Conservation (phyloP, 208 protist species). For the Strigomonas culicis region DNA sequence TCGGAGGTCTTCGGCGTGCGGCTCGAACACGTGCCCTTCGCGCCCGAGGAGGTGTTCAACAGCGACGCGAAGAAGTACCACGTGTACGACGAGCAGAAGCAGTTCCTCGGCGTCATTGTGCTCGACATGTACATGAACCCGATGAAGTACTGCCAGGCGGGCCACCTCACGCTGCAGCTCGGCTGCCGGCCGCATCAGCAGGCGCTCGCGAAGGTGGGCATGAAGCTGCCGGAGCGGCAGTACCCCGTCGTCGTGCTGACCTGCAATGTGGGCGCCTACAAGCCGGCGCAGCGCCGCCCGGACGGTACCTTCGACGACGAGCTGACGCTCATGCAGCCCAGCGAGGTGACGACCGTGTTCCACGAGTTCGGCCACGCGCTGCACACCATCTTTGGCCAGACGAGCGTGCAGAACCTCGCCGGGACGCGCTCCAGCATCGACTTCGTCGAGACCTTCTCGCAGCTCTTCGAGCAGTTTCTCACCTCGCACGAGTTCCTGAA, state of each 20-base stretch:
- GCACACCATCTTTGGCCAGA: slow-evolving; percentile 93
- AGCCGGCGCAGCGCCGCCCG: slow-evolving; percentile 25
- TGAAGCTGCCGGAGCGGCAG: slow-evolving; percentile 80
- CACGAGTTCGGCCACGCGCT: slow-evolving; percentile 94
- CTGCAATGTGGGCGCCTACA: slow-evolving; percentile 74
- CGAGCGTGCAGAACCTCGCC: slow-evolving; percentile 89
- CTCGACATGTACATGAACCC: slow-evolving; percentile 88
- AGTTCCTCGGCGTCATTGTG: slow-evolving; percentile 89
- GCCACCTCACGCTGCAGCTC: slow-evolving; percentile 88
- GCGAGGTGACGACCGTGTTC: slow-evolving; percentile 91
- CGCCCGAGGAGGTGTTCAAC: slow-evolving; percentile 77
- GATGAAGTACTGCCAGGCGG: slow-evolving; percentile 88
- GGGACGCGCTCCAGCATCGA: slow-evolving; percentile 91
- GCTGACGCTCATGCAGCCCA: slow-evolving; percentile 75
- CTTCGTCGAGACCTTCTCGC: slow-evolving; percentile 93
- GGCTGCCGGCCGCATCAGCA: slow-evolving; percentile 79
- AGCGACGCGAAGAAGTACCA: slow-evolving; percentile 81
- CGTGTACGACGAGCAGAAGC: slow-evolving; percentile 77
- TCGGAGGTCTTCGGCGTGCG: slow-evolving; percentile 87
- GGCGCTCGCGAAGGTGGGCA: slow-evolving; percentile 67
- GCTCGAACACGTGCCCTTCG: slow-evolving; percentile 73
- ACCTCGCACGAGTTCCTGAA: slow-evolving; percentile 89
- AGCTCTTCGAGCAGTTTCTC: slow-evolving; percentile 93
- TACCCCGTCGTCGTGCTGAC: slow-evolving; percentile 91
- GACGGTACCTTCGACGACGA: slow-evolving; percentile 82